These are phyloP conservation scores for Margaritispora aquatica DNA, from an alignment of 495 filamentous ascomycete genomes.

Conservation along the genomic window DNA sequence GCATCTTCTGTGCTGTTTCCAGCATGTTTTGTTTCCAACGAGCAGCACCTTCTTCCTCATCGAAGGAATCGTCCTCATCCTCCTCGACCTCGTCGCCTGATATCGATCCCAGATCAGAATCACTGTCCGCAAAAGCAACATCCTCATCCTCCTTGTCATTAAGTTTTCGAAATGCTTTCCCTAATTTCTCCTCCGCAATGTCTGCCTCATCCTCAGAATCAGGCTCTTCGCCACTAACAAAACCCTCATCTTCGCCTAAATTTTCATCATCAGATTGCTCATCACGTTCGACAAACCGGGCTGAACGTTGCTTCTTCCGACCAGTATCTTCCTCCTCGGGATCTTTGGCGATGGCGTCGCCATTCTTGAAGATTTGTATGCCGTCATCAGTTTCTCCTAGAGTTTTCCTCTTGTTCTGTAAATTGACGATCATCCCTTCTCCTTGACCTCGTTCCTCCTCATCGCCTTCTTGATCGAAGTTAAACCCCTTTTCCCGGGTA, in stretches of 20 bases:
- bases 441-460: slow-evolving; percentile 76
- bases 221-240: slow-evolving; percentile 54
- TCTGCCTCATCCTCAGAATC: slow-evolving; percentile 48
- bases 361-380: slow-evolving; percentile 75
- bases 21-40: slow-evolving; percentile 85
- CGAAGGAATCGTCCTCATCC: slow-evolving; percentile 49
- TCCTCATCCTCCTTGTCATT: slow-evolving; percentile 42
- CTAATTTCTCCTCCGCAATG: slow-evolving; percentile 49
- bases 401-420: slow-evolving; percentile 76
- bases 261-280: slow-evolving; percentile 46
- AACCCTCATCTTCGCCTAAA: slow-evolving; percentile 48
- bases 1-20: slow-evolving; percentile 65
- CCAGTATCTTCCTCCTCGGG: slow-evolving; percentile 59
- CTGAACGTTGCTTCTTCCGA: slow-evolving; percentile 62
- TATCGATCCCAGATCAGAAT: slow-evolving; percentile 89
- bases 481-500: slow-evolving; percentile 54
- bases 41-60: slow-evolving; percentile 61
- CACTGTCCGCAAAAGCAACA: slow-evolving; percentile 88
- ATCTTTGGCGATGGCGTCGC: slow-evolving; percentile 57
- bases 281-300: slow-evolving; percentile 56
- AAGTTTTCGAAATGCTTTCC: slow-evolving; percentile 46
- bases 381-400: slow-evolving; percentile 78
- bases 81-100: slow-evolving; percentile 40
- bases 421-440: slow-evolving; percentile 83
- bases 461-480: slow-evolving; percentile 67